Evolutionary conservation across 192 early-diverging fungal genomes (phyloP), one percentile per base, ranked within the genome.

Genomic region (Mortierella antarctica): DNA sequence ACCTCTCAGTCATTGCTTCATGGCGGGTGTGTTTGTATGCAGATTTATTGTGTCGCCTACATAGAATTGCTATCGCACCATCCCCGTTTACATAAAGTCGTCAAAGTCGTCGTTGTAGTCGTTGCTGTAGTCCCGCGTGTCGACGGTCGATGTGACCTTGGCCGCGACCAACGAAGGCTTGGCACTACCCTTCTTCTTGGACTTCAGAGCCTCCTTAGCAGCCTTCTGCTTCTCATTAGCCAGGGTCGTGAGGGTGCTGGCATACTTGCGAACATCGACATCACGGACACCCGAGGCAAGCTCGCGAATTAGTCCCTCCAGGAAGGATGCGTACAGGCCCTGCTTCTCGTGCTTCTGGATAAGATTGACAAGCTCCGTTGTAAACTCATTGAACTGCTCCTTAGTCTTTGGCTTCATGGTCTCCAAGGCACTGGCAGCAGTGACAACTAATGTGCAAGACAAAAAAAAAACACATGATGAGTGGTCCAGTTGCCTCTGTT

Each of bases 221-320:
- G 85, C 85, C 59, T 83, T 88, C 80, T 92, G 88, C 84, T 94
- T 93, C 84, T 94, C 93, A 67, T 92, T 92, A 57, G 91, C 93
- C 62, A 94, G 73, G 3, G 86, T 84, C 4, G 88, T 89, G 75
- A 94, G 69, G 9, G 90, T 83, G 73, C 85, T 86, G 17, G 91
- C 61, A 40, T 86, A 66, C 70, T 92, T 92, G 64, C 89, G 84
- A 12, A 92, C 88, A 47, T 94, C 92, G 7, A 83, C 70, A 60
- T 93, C 92, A 51, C 70, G 70, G 31, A 91, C 77, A 10, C 90
- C 85, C 23, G 74, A 53, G 53, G 86, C 83, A 56, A 92, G 77
- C 61, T 93, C 91, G 63, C 92, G 91, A 53, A 92, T 63, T 39
- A 94, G 84, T 63, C 83, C 85, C 44, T 92, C 89, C 65, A 94